Evolutionary conservation across 1,284 basidiomycete genomes (phyloP), one percentile per base, ranked within the genome.

Genomic region (Pascua guehoae): DNA sequence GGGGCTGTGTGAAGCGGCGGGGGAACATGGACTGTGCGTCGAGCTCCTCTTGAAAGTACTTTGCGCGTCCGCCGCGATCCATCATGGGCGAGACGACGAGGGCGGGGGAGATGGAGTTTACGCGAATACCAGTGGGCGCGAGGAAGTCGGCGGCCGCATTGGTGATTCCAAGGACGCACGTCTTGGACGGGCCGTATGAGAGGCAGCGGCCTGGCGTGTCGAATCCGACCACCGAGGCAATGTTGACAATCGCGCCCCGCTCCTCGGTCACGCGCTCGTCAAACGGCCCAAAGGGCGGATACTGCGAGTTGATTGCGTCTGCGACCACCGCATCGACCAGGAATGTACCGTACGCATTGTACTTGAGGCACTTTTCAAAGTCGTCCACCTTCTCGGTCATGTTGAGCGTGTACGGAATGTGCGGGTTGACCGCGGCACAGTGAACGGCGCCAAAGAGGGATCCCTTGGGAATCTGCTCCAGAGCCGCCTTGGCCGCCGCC

Each of bases 191-290:
- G 4, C 60, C 60, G 50, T 66, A 66, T 2, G 51, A 49, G 32
- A 66, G 55, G 37, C 52, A 53, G 17, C 65, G 56, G 11, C 58
- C 60, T 0, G 54, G 54, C 44, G 56, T 51, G 24, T 57, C 51
- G 42, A 43, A 39, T 15, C 53, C 65, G 4, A 61, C 65, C 4
- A 56, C 61, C 9, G 51, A 55, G 7, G 63, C 56, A 16, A 64
- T 43, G 58, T 66, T 66, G 58, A 66, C 60, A 49, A 66, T 64
- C 44, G 53, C 39, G 12, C 63, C 65, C 11, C 63, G 48, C 57
- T 64, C 65, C 49, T 64, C 63, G 11, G 56, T 50, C 12, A 51
- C 49, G 15, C 49, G 49, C 14, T 41, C 41, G 8, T 14, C 36
- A 14, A 41, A 49, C 3, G 42, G 41, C 16, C 48, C 52, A 2